A percentile compares a stretch with the other conserved stretches of the same genome.
Evolutionary conservation across 202 grass and related monocot species (phyloP).

Genomic region (Digitaria exilis): DNA sequence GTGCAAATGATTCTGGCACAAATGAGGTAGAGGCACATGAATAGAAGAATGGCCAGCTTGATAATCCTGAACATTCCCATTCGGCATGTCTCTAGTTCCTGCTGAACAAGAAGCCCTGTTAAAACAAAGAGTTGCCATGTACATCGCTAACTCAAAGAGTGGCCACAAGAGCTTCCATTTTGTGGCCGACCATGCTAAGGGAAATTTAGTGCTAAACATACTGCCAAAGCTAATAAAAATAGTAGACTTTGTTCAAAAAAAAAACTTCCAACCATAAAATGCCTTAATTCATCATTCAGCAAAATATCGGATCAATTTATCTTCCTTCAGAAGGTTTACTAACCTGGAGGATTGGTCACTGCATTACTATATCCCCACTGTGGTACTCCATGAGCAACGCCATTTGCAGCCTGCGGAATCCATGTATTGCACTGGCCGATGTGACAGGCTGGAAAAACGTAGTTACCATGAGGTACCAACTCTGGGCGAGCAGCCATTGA

Average conservation of each 20-base stretch:
- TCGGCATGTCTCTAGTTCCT: constrained; percentile 38
- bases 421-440: constrained; percentile 45
- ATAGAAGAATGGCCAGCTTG: constrained; percentile 33
- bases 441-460: constrained; percentile 48
- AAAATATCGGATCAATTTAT: constrained; percentile 24
- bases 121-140: constrained; percentile 19
- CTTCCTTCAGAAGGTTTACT: constrained; percentile 32
- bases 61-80: constrained; percentile 36
- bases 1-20: constrained; percentile 48
- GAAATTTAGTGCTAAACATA: not conserved
- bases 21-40: constrained; percentile 47
- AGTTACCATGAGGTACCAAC: constrained; percentile 44
- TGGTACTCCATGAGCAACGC: constrained; percentile 45
- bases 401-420: constrained; percentile 43
- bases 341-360: constrained; percentile 48
- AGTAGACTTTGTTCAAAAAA: constrained; percentile 13
- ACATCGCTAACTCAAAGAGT: constrained; percentile 29
- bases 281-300: constrained; percentile 10
- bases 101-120: constrained; percentile 39
- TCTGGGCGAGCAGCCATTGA: constrained; percentile 34
- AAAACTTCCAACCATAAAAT: not conserved
- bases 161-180: constrained; percentile 3
- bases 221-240: constrained; percentile 28
- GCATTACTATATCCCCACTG: constrained; percentile 46
- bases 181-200: constrained; percentile 2